These are phyloP conservation scores for Aureobasidium zeae DNA, from an alignment of 2,329 filamentous ascomycete genomes.

Conservation along the genomic window DNA sequence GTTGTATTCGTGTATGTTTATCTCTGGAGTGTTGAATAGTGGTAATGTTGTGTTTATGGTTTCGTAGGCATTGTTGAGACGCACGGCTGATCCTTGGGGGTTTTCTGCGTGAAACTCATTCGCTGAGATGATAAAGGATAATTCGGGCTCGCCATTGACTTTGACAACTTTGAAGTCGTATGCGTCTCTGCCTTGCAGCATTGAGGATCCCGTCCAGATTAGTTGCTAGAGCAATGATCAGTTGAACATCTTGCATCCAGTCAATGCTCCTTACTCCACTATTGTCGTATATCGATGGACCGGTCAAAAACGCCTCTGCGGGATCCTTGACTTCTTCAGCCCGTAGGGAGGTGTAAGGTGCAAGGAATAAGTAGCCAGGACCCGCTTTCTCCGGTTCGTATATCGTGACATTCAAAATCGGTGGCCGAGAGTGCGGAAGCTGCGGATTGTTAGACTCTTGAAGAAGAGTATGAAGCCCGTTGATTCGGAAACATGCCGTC, in stretches of 20 bases:
- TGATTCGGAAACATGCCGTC: neutral
- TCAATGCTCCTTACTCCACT: conserved; percentile 2
- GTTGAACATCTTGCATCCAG: neutral
- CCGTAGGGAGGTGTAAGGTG: conserved; percentile 13
- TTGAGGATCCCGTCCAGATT: conserved; percentile 19
- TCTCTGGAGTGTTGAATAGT: conserved; percentile 18
- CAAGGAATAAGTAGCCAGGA: conserved; percentile 19
- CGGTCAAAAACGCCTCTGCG: conserved; percentile 9
- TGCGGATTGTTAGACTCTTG: neutral
- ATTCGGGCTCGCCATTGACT: conserved; percentile 2
- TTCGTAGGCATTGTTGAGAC: conserved; percentile 16
- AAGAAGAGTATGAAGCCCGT: neutral
- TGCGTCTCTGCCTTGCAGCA: conserved; percentile 17
- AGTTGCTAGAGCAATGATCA: conserved; percentile 16
- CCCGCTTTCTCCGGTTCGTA: conserved; percentile 14
- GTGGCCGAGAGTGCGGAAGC: conserved; percentile 7
- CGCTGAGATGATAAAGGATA: conserved; percentile 14
- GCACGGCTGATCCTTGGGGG: conserved; percentile 11
- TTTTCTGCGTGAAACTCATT: conserved; percentile 9
- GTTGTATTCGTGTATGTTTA: conserved; percentile 35
- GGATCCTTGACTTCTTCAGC: neutral
- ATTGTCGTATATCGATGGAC: conserved; percentile 14
- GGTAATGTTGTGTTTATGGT: neutral
- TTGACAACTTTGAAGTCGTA: conserved; percentile 18
- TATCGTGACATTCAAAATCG: conserved; percentile 39